Percentiles rank a stretch among this genome's conserved stretches.
Evolutionary conservation across 2,329 filamentous ascomycete genomes (phyloP).

Genomic region (Macrophomina tecta): DNA sequence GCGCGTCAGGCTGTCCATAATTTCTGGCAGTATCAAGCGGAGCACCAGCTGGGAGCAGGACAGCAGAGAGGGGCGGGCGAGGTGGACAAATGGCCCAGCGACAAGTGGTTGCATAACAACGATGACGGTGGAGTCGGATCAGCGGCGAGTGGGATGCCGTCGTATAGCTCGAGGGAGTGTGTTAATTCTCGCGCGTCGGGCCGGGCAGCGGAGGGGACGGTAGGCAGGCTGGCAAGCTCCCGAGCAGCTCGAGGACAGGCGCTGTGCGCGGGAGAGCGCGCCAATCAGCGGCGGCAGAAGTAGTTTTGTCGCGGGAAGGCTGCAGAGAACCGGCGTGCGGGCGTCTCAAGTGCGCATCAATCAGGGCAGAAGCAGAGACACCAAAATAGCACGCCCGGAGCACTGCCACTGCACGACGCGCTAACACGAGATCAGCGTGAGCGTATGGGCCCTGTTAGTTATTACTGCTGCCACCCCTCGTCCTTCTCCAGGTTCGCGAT

Average conservation of each 20-base stretch:
- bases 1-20: conserved; percentile 22
- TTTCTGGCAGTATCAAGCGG: conserved; percentile 12
- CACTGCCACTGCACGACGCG: conserved; percentile 23
- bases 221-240: not conserved
- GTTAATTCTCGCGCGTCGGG: not conserved
- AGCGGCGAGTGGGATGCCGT: conserved; percentile 6
- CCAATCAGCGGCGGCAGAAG: conserved; percentile 15
- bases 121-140: conserved; percentile 24
- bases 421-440: conserved; percentile 23
- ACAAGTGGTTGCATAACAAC: conserved; percentile 10
- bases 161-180: not conserved
- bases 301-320: conserved; percentile 3
- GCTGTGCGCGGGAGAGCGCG: conserved; percentile 7
- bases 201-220: not conserved
- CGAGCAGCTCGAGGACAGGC: not conserved
- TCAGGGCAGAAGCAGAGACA: conserved; percentile 10
- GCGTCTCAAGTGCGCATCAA: conserved; percentile 24
- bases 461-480: conserved; percentile 23
- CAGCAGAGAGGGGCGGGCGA: not conserved
- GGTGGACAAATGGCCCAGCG: conserved; percentile 10
- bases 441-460: conserved; percentile 16
- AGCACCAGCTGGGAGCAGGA: conserved; percentile 1
- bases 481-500: conserved; percentile 18
- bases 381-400: conserved; percentile 19
- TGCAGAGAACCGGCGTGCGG: conserved; percentile 13